Conservation (phyloP, 345 rosid genomes). For the Populus deltoides region DNA sequence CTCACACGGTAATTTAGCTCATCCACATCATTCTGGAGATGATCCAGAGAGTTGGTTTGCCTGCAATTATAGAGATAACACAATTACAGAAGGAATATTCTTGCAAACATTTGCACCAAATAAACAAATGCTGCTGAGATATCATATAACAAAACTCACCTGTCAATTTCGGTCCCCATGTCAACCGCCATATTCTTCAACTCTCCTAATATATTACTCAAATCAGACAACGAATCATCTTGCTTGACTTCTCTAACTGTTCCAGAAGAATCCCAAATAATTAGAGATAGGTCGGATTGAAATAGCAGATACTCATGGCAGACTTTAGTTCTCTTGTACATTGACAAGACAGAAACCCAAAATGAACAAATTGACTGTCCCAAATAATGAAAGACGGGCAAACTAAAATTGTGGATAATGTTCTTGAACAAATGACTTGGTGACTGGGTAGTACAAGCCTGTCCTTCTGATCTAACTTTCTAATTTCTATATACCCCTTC, state of each 20-base stretch:
- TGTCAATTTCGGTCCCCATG: slow-evolving; percentile 78
- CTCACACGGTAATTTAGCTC: slow-evolving; percentile 59
- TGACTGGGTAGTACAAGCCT: background rate
- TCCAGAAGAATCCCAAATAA: background rate
- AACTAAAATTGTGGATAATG: background rate
- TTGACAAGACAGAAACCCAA: background rate
- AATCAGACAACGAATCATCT: slow-evolving; percentile 68
- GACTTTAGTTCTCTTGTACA: background rate
- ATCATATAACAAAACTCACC: slow-evolving; percentile 36
- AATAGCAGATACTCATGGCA: background rate
- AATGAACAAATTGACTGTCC: background rate
- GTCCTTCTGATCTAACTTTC: background rate
- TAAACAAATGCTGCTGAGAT: background rate
- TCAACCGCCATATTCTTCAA: slow-evolving; percentile 80
- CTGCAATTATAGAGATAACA: slow-evolving; percentile 34
- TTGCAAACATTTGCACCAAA: background rate
- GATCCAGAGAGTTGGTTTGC: slow-evolving; percentile 62
- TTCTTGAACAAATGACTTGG: background rate
- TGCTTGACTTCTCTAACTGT: slow-evolving; percentile 82
- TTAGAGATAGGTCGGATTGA: background rate
- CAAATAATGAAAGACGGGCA: background rate
- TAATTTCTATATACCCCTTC: background rate
- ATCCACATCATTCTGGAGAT: slow-evolving; percentile 60
- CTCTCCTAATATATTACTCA: slow-evolving; percentile 68
- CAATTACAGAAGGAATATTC: background rate